Conservation (phyloP, 805 yeast genomes). For the Metschnikowia santaceciliae region DNA sequence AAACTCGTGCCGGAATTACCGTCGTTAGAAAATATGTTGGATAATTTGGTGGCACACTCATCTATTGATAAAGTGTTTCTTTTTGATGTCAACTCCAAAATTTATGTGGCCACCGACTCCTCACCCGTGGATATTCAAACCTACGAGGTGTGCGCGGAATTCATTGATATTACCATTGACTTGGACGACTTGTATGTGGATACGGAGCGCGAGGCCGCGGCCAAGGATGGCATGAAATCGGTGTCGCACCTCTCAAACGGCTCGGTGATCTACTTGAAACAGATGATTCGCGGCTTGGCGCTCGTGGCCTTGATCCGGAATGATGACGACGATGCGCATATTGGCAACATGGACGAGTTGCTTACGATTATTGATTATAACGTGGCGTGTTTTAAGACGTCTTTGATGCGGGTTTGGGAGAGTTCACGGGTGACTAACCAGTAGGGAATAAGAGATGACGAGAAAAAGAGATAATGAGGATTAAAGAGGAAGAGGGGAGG, state of each 20-base stretch:
- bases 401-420: constrained; percentile 71
- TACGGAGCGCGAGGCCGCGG: constrained; percentile 10
- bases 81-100: constrained; percentile 88
- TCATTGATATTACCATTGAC: constrained; percentile 91
- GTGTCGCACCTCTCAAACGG: constrained; percentile 80
- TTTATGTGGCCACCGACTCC: constrained; percentile 93
- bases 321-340: constrained; percentile 37
- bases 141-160: constrained; percentile 95
- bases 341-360: constrained; percentile 32
- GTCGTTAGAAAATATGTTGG: constrained; percentile 80
- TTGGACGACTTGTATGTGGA: constrained; percentile 63
- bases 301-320: constrained; percentile 80
- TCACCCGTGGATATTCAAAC: constrained; percentile 94
- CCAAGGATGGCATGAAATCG: constrained; percentile 49
- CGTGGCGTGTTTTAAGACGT: constrained; percentile 72
- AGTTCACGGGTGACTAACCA: constrained; percentile 27
- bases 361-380: constrained; percentile 81
- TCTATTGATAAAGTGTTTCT: constrained; percentile 90
- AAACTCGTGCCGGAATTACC: constrained; percentile 87
- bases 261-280: constrained; percentile 74
- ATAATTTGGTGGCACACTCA: constrained; percentile 81
- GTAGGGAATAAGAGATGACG: no score
- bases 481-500: no score
- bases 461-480: no score
- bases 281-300: constrained; percentile 91